A percentile compares a stretch with the other conserved stretches of the same genome.
These are phyloP conservation scores for Leccinum fallax DNA, from an alignment of 1,284 basidiomycete species.

Conservation along the genomic window DNA sequence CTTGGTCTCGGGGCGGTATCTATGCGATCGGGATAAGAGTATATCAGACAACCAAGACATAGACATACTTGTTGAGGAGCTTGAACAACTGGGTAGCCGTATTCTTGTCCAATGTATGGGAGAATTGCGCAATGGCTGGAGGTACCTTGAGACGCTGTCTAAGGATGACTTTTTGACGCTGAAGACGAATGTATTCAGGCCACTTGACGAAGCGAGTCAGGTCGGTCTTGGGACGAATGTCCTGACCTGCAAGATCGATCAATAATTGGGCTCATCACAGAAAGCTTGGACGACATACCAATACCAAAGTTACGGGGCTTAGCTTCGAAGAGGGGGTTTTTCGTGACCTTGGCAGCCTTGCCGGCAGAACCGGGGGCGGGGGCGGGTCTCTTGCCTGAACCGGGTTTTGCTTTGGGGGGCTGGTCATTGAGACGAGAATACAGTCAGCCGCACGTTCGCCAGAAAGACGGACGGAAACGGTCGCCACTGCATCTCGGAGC, in stretches of 20 bases:
- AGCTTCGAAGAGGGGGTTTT: constrained; percentile 97
- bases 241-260: constrained; percentile 68
- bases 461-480: constrained; percentile 33
- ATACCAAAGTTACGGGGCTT: constrained; percentile 93
- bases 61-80: constrained; percentile 87
- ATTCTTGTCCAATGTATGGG: constrained; percentile 99
- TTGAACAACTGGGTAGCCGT: constrained; percentile 98
- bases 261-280: not conserved
- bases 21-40: constrained; percentile 15
- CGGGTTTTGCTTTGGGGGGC: constrained; percentile 70
- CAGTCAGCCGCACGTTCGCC: constrained; percentile 50
- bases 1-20: constrained; percentile 88
- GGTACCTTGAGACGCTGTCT: constrained; percentile 99
- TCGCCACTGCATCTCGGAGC: constrained; percentile 65
- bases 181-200: constrained; percentile 98
- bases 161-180: constrained; percentile 98
- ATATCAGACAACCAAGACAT: not conserved
- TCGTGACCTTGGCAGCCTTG: constrained; percentile 77
- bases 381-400: constrained; percentile 78
- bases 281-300: constrained; percentile 54
- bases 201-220: constrained; percentile 99
- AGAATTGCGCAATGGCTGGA: constrained; percentile 97
- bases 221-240: constrained; percentile 90
- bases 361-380: constrained; percentile 74
- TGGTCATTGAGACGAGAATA: constrained; percentile 86